Percentiles rank a stretch among this genome's conserved stretches.
Evolutionary conservation across 306 rosid species (phyloP).

Genomic region (Fagus sylvatica): DNA sequence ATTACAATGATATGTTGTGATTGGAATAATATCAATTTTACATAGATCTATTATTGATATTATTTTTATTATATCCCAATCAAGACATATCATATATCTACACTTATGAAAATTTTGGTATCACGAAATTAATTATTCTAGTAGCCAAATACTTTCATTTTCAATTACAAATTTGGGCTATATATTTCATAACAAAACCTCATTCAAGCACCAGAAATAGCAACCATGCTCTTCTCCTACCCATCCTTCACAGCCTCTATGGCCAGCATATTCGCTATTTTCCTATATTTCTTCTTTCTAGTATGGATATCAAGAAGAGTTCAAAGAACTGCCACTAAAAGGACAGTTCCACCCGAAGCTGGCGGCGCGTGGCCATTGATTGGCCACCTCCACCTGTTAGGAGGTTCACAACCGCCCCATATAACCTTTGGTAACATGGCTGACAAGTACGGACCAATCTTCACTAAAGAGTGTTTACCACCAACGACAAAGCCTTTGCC

Average conservation of each 20-base stretch:
- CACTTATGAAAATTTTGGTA: too few relatives aligned
- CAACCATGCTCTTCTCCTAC: too few relatives aligned
- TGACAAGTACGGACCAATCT: constrained; percentile 31
- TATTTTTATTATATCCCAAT: too few relatives aligned
- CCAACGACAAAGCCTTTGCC: constrained; percentile 23
- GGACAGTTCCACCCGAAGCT: constrained; percentile 12
- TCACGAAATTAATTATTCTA: too few relatives aligned
- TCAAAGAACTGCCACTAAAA: neutral
- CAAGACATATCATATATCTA: too few relatives aligned
- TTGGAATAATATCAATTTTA: too few relatives aligned
- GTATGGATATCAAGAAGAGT: neutral
- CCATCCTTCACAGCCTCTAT: neutral
- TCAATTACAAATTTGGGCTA: too few relatives aligned
- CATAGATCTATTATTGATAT: too few relatives aligned
- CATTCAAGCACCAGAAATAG: too few relatives aligned
- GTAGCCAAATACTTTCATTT: too few relatives aligned
- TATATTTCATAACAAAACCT: too few relatives aligned
- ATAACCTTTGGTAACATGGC: constrained; percentile 26
- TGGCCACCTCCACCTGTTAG: constrained; percentile 24
- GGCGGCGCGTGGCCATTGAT: constrained; percentile 18
- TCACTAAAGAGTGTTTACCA: constrained; percentile 23
- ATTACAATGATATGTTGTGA: too few relatives aligned
- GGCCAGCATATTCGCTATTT: neutral
- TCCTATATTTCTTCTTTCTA: neutral
- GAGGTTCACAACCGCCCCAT: constrained; percentile 15